Percentiles rank a stretch among this genome's conserved stretches.
phyloP scores from a whole-genome alignment of 441 rosid species.

The Erysimum cheiri region DNA sequence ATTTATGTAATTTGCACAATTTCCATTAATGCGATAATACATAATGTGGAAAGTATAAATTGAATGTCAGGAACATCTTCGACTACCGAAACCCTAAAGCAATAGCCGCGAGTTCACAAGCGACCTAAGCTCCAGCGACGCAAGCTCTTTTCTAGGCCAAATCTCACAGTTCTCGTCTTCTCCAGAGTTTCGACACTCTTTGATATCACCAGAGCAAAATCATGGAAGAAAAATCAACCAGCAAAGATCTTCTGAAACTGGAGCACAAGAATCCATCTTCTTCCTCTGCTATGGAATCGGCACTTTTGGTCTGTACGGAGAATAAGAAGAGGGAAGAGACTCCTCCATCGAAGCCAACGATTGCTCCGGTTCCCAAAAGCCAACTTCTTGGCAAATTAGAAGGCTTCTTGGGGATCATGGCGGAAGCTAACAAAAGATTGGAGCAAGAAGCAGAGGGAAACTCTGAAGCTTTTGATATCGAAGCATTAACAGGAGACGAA shows the following conservation, averaged over 20 bases:
- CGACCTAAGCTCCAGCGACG: conserved; percentile 5
- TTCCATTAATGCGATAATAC: neutral
- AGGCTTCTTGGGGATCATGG: conserved; percentile 72
- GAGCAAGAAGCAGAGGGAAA: conserved; percentile 67
- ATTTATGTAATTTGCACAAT: conserved; percentile 7
- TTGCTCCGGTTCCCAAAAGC: conserved; percentile 56
- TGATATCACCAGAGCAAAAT: neutral
- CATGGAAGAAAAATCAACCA: conserved; percentile 48
- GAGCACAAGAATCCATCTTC: conserved; percentile 57
- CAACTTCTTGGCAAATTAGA: conserved; percentile 71
- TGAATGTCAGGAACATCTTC: neutral
- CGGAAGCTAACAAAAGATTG: conserved; percentile 73
- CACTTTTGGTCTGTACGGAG: conserved; percentile 31
- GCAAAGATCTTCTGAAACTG: conserved; percentile 59
- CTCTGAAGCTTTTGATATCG: conserved; percentile 62
- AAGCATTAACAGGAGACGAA: conserved; percentile 67
- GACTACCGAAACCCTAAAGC: conserved; percentile 35
- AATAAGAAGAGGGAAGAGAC: conserved; percentile 3
- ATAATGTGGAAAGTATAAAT: neutral
- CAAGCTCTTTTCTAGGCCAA: neutral
- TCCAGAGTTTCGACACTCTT: neutral
- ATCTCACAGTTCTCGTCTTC: neutral
- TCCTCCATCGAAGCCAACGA: conserved; percentile 49
- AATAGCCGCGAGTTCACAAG: conserved; percentile 33
- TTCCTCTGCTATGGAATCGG: conserved; percentile 45